Evolutionary conservation across 768 basidiomycete genomes (phyloP), one percentile per base, ranked within the genome.

Genomic region (Boletus coccyginus): DNA sequence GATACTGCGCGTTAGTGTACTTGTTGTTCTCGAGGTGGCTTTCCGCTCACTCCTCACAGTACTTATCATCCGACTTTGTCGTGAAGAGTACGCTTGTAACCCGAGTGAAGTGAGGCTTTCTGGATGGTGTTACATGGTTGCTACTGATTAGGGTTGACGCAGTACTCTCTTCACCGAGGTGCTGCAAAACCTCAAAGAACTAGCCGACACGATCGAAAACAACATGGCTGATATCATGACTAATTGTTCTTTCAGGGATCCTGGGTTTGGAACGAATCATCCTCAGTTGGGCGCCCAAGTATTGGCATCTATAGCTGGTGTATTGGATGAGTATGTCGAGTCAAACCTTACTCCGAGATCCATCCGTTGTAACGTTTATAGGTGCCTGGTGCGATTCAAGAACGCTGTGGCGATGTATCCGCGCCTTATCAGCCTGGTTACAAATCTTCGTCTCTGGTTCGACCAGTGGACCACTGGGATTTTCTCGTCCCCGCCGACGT

Each of bases 321-420:
- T 84, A 12, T 69, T 86, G 46, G 75, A 77, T 39, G 81, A 86
- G 86, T 86, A 60, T 9, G 79, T 11, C 2, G 19, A 29, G 16
- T 3, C 46, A 27, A 2, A 31, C 63, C 17, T 49, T 65, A 1
- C 48, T 57, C 10, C 53, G 65, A 63, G 70, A 50, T n/a, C 64
- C 46, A 17, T 50, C 27, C 27, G 55, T 16, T 12, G 6, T 39
- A 13, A 13, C 13, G n/a, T 31, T 33, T 27, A 2, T 33, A 87
- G 86, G 58, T 82, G 74, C 49, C 62, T 87, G 8, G 75, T 74
- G 6, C 83, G 84, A 3, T 87, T 86, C 71, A 84, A 85, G 66
- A 78, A 81, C 43, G 78, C 79, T 0, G 68, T 81, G 11, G 69
- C 73, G 3, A 76, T 69, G 27, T 75, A 82, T 55, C 82, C 82